Base-by-base conservation (phyloP, 2,329 filamentous ascomycete species). In the Aureobasidium sp. region DNA sequence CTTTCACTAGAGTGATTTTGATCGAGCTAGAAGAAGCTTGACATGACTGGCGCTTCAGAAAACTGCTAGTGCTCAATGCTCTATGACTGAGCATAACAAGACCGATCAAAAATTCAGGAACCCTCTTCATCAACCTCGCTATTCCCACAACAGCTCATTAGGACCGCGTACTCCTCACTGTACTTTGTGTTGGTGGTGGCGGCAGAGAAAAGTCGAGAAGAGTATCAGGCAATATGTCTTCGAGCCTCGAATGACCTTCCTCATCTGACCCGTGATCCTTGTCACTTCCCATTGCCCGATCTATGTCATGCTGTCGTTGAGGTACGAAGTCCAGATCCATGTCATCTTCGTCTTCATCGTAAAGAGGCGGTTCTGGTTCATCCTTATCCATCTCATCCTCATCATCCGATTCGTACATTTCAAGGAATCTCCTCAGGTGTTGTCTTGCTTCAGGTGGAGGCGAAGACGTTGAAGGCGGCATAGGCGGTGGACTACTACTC, bases 141-240 rank as follows among this genome's bases (percentile, higher is more conserved):
- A 2, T 15, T 20, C 17, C 26, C 26, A 15, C 12, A 24, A 9
- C n/a, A 20, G 5, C 6, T 48, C 29, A 39, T 51, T 26, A 43
- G n/a, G 34, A 29, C 8, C 36, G 51, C n/a, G 41, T 17, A 41
- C 61, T 55, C 17, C 61, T 46, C 26, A 53, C 39, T 3, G 61
- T 50, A 39, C 52, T 65, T 59, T 60, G 61, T 2, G 64, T 52
- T 5, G 64, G 64, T 24, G 64, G 57, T 1, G 50, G 36, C 20
- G 62, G 64, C 24, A 65, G 24, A 12, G 50, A 64, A 27, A 63
- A 65, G 29, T 65, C 64, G 4, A 65, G 48, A 48, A 65, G 39
- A 8, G 59, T 65, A 44, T 65, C 64, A 5, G 64, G 64, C 34
- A 65, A 17, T 5, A 65, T 52, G 10, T 65, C 59, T 32, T 47